Conservation (phyloP, 306 rosid species). For the Inga oerstediana region DNA sequence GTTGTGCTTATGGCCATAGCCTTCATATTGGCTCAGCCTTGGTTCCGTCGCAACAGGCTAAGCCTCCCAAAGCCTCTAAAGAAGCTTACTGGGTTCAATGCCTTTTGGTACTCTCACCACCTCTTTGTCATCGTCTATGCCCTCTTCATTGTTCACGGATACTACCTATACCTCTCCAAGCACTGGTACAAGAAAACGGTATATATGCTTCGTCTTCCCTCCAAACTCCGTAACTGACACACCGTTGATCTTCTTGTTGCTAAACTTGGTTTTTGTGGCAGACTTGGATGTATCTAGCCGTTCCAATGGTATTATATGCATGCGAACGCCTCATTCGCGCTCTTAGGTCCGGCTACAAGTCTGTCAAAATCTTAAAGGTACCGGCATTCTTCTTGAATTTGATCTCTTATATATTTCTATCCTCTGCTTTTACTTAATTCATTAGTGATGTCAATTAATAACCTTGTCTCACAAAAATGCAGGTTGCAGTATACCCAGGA, state of each 20-base stretch:
- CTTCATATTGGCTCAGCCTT: slow-evolving; percentile 75
- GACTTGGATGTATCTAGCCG: slow-evolving; percentile 92
- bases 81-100: slow-evolving; percentile 83
- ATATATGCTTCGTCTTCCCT: neutral
- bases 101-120: slow-evolving; percentile 96
- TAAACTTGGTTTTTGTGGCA: slow-evolving; percentile 26
- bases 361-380: slow-evolving; percentile 72
- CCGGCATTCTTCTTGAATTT: neutral
- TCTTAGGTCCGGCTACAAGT: slow-evolving; percentile 61
- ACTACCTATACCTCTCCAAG: slow-evolving; percentile 73
- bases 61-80: slow-evolving; percentile 69
- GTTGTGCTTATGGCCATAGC: slow-evolving; percentile 90
- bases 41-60: slow-evolving; percentile 72
- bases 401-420: neutral
- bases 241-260: neutral
- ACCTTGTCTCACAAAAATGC: neutral
- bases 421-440: neutral
- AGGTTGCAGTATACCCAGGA: slow-evolving; percentile 95
- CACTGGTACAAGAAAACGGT: slow-evolving; percentile 87
- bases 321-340: slow-evolving; percentile 81
- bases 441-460: neutral
- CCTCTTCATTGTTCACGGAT: slow-evolving; percentile 74
- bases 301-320: slow-evolving; percentile 70
- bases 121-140: slow-evolving; percentile 78
- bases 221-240: neutral